Base-by-base conservation (phyloP, 192 early-diverging fungal genomes). In the Endogone sp. region DNA sequence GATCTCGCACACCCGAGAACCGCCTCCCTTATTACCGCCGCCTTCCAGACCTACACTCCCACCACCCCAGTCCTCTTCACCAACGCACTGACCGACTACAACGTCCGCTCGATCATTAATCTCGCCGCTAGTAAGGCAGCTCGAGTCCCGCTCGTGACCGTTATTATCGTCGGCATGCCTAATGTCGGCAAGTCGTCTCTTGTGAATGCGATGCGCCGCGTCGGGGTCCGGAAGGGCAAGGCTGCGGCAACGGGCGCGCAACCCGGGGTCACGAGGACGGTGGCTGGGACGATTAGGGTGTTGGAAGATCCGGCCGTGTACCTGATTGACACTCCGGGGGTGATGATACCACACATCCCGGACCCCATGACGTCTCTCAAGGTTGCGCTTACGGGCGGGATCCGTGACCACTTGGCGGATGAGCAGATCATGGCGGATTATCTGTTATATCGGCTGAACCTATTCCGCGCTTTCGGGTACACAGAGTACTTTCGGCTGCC, bases 151-250 rank as follows among this genome's bases (percentile, higher is more conserved):
- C 68, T 78, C 4, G 63, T 77, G 3, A 86, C 84, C 3, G 80
- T 95, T 22, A 91, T 98, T 79, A 85, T 98, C 2, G 91, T 97
- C 3, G 96, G 96, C 4, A 90, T 96, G 86, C 96, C 96, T 3
- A 98, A 98, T 79, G 96, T 98, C 60, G 96, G 96, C 10, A 98
- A 98, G 71, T 95, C 93, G 2, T 90, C 94, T 25, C 67, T 98
- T 59, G 93, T 96, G 66, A 98, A 98, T 69, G 84, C 93, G 2
- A 74, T 98, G 64, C 81, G 96, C 28, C 75, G 89, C 55, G 72
- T 92, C 13, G 94, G 95, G 16, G 81, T 91, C 4, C 79, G 83
- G 10, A 91, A 89, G 68, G 88, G 87, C 71, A 97, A 96, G 76
- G 94, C 91, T 10, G 92, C 91, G 10, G 80, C 78, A 13, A 95